These are phyloP conservation scores for Globisporangium rhizosaccharum DNA, from an alignment of 352 stramenopile species.

Conservation along the genomic window DNA sequence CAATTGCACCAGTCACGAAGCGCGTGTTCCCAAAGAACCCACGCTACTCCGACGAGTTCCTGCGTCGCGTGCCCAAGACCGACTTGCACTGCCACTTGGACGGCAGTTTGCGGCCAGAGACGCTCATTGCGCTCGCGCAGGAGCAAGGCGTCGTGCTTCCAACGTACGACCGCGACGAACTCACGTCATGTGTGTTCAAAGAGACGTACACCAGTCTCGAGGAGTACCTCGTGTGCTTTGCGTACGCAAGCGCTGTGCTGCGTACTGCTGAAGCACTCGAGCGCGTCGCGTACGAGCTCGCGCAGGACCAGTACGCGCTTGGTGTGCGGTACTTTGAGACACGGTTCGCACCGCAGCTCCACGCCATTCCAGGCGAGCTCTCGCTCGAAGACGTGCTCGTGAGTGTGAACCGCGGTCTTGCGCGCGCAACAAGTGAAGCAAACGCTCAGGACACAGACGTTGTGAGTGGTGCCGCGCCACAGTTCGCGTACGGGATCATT, in stretches of 20 bases:
- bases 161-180: slow-evolving; percentile 59
- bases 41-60: slow-evolving; percentile 62
- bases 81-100: slow-evolving; percentile 88
- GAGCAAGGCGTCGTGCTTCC: slow-evolving; percentile 65
- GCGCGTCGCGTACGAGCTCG: slow-evolving; percentile 83
- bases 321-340: slow-evolving; percentile 86
- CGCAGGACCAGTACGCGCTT: slow-evolving; percentile 63
- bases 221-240: slow-evolving; percentile 84
- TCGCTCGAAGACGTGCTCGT: slow-evolving; percentile 73
- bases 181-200: slow-evolving; percentile 70
- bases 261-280: slow-evolving; percentile 56
- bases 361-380: slow-evolving; percentile 52
- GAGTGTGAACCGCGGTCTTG: slow-evolving; percentile 50
- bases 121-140: slow-evolving; percentile 78
- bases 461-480: slow-evolving; percentile 41
- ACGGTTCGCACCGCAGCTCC: slow-evolving; percentile 81
- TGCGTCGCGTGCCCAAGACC: slow-evolving; percentile 68
- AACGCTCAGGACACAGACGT: slow-evolving; percentile 55
- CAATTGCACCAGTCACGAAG: not conserved
- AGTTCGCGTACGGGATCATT: slow-evolving; percentile 84
- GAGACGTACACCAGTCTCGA: slow-evolving; percentile 75
- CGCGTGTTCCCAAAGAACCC: slow-evolving; percentile 45
- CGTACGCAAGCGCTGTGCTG: slow-evolving; percentile 69
- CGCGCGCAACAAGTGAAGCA: slow-evolving; percentile 60
- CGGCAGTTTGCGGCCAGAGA: slow-evolving; percentile 72